Conservation (phyloP, 2,329 filamentous ascomycete species). For the Bipolaris sorokiniana region DNA sequence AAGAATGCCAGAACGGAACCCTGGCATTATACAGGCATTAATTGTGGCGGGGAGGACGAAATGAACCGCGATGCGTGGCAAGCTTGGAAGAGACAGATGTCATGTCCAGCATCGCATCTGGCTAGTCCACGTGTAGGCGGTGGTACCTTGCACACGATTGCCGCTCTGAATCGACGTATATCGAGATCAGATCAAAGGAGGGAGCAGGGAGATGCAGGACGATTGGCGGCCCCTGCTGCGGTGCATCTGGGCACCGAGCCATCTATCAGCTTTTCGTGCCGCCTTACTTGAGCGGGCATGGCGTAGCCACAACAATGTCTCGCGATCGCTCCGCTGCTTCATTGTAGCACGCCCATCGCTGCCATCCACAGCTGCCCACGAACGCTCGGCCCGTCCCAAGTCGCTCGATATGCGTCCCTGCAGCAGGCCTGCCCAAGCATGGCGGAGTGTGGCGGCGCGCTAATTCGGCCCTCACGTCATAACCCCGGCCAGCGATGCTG, state of each 20-base stretch:
- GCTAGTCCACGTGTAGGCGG: conserved; percentile 12
- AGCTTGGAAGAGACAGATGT: conserved; percentile 10
- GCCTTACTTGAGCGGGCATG: conserved; percentile 24
- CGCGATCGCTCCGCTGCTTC: conserved; percentile 36
- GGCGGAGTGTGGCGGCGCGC: conserved; percentile 26
- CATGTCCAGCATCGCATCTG: conserved; percentile 2
- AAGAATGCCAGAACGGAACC: too few species aligned
- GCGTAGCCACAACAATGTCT: conserved; percentile 15
- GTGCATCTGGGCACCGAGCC: conserved; percentile 16
- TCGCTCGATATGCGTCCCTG: conserved; percentile 29
- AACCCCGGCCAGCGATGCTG: conserved; percentile 25
- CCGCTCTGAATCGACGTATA: conserved; percentile 18
- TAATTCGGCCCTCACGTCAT: conserved; percentile 27
- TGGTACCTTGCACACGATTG: conserved; percentile 25
- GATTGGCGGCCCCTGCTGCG: conserved; percentile 20
- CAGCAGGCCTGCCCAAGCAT: conserved; percentile 13
- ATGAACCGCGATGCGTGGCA: neutral
- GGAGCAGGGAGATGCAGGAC: conserved; percentile 9
- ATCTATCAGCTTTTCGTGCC: conserved; percentile 19
- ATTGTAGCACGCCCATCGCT: conserved; percentile 41
- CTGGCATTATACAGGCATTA: conserved; percentile 11
- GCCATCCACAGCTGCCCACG: conserved; percentile 10
- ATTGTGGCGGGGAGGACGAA: neutral
- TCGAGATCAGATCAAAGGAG: conserved; percentile 19
- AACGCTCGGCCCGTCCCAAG: conserved; percentile 31